A percentile compares a stretch with the other conserved stretches of the same genome.
Conservation (phyloP, 2,329 filamentous ascomycete species). For the Fusarium luffae region DNA sequence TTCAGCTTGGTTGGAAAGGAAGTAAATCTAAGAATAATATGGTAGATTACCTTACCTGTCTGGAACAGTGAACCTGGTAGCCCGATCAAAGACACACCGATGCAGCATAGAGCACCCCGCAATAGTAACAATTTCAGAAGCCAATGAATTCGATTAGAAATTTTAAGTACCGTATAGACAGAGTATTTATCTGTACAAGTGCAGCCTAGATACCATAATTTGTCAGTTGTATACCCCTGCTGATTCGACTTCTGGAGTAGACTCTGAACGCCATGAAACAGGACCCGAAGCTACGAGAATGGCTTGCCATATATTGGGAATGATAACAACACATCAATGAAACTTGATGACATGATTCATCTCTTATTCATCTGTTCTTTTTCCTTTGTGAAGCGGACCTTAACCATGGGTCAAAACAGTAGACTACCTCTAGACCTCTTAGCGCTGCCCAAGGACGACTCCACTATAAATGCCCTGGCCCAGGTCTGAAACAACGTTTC, state of each 20-base stretch:
- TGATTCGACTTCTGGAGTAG: background rate
- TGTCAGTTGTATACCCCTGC: background rate
- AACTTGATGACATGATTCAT: background rate
- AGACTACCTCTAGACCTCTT: conserved; percentile 1
- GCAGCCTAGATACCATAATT: background rate
- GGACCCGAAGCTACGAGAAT: accelerated
- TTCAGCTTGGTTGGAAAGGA: background rate
- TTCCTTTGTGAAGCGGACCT: background rate
- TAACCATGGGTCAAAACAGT: background rate
- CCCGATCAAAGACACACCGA: no score
- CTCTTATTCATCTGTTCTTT: background rate
- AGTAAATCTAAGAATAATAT: background rate
- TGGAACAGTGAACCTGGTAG: background rate
- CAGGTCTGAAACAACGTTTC: conserved; percentile 43
- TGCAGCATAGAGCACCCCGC: background rate
- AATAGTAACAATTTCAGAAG: background rate
- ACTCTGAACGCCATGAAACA: background rate
- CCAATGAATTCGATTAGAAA: background rate
- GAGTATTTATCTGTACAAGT: background rate
- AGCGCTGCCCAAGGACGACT: conserved; percentile 7
- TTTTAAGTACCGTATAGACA: no score
- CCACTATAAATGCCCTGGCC: conserved; percentile 1
- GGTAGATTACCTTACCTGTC: background rate
- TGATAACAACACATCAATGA: background rate
- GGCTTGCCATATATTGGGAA: background rate